Evolutionary conservation across 2,329 filamentous ascomycete species (phyloP).

Genomic region (Nemania sp.): DNA sequence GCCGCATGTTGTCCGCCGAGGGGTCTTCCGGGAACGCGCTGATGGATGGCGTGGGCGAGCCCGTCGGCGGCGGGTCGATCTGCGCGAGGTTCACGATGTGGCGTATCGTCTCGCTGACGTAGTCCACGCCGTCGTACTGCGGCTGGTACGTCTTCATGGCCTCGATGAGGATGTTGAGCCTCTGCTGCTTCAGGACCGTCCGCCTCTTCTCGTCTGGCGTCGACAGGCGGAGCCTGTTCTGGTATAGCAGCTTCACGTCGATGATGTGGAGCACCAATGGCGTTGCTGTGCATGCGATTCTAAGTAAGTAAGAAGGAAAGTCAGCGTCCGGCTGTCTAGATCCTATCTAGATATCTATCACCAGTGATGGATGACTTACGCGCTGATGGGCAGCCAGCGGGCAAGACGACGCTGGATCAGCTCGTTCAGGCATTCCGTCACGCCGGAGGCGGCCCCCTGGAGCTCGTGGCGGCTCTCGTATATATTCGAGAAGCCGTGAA

Average conservation of each 20-base stretch:
- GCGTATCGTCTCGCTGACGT: slow-evolving; percentile 49
- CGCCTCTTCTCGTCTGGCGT: slow-evolving; percentile 40
- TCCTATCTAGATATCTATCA: not conserved
- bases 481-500: slow-evolving; percentile 43
- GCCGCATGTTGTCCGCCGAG: slow-evolving; percentile 21
- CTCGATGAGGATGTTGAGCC: slow-evolving; percentile 50
- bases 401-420: slow-evolving; percentile 51
- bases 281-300: slow-evolving; percentile 44
- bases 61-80: slow-evolving; percentile 39
- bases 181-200: slow-evolving; percentile 48
- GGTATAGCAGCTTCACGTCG: slow-evolving; percentile 44
- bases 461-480: slow-evolving; percentile 50
- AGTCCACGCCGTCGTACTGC: slow-evolving; percentile 52
- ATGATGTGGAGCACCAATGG: slow-evolving; percentile 46
- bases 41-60: slow-evolving; percentile 18
- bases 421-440: slow-evolving; percentile 53
- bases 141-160: slow-evolving; percentile 52
- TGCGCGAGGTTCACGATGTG: slow-evolving; percentile 50
- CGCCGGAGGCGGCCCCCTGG: slow-evolving; percentile 49
- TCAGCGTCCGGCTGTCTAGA: not conserved
- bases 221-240: slow-evolving; percentile 29
- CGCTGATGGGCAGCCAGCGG: slow-evolving; percentile 53
- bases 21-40: not conserved
- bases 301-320: slow-evolving; percentile 16
- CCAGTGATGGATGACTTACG: slow-evolving; percentile 41